Base-by-base conservation (phyloP, 306 rosid species). In the Inga oerstediana region DNA sequence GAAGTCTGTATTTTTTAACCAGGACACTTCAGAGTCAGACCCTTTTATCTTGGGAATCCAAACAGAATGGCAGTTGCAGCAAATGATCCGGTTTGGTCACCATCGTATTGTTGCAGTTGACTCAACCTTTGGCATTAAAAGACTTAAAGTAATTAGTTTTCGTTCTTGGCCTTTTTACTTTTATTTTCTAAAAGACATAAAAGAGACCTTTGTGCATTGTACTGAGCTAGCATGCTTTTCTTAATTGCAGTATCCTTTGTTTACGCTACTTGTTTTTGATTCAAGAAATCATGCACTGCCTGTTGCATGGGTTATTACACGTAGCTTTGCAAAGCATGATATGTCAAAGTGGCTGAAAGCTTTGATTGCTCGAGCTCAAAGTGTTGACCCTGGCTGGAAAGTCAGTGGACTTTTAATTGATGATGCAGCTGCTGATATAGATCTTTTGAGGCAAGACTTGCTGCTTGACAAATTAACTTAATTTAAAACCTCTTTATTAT, bases 61-160 rank as follows among this genome's bases (percentile, higher is more conserved):
- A 85, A 93, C 98, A n/a, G 97, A 93, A 80, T 96, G 99, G 99
- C 99, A 96, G 86, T 85, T 93, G 76, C 98, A 96, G 69, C 97
- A 96, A 81, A 92, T 96, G 97, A 85, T 93, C 70, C 94, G 97
- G 41, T 96, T 96, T 87, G 97, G 99, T 81, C 98, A 96, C 83
- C 89, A 87, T 44, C 91, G 89, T 87, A 90, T 93, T 73, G 87
- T 96, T 81, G 99, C 98, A 48, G 87, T 87, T 41, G 99, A 93
- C 88, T 93, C 98, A 71, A 91, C 98, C 12, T 96, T 93, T 81
- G 98, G 98, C 49, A 92, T 93, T 24, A 93, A 91, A 88, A 91
- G 97, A 81, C 97, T 96, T 17, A 93, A 96, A 92, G 99, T 94
- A 89, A 84, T 65, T 27, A 49, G 11, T 45, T 81, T 69, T 77